Conservation (phyloP, 768 basidiomycete species). For the Mycena galericulata region DNA sequence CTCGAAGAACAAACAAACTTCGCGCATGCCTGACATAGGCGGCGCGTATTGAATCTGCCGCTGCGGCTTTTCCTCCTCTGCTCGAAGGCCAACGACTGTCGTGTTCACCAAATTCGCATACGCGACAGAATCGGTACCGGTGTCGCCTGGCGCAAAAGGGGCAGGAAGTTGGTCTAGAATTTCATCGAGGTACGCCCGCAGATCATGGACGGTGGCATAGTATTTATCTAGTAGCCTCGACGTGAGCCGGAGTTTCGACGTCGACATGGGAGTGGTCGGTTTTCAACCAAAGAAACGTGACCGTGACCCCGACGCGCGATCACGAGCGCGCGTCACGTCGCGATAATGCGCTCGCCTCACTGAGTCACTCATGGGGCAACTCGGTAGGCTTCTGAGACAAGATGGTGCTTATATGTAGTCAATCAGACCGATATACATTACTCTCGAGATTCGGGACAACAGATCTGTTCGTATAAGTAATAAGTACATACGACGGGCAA, state of each 20-base stretch:
- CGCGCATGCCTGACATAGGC: conserved; percentile 64
- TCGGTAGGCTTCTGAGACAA: conserved; percentile 20
- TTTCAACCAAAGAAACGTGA: background rate
- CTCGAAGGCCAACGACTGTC: conserved; percentile 59
- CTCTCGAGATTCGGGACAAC: background rate
- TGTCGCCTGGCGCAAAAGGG: conserved; percentile 32
- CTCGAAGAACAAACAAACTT: conserved; percentile 36
- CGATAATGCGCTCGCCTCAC: background rate
- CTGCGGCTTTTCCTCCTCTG: conserved; percentile 24
- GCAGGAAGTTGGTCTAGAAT: conserved; percentile 44
- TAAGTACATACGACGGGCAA: conserved; percentile 4
- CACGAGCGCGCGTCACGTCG: conserved; percentile 3
- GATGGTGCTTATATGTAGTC: conserved; percentile 24
- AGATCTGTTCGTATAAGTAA: conserved; percentile 20
- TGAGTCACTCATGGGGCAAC: conserved; percentile 3
- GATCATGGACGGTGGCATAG: conserved; percentile 53
- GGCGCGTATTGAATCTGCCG: conserved; percentile 45
- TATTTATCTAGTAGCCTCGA: conserved; percentile 54
- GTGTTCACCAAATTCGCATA: conserved; percentile 56
- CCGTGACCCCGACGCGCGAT: background rate
- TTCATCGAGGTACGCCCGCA: conserved; percentile 53
- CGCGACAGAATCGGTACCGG: conserved; percentile 45
- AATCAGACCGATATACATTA: conserved; percentile 15
- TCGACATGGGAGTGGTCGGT: background rate
- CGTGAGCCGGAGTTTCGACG: conserved; percentile 6